Conservation (phyloP, 371 early-diverging fungal species). For the Syncephalis fuscata region DNA sequence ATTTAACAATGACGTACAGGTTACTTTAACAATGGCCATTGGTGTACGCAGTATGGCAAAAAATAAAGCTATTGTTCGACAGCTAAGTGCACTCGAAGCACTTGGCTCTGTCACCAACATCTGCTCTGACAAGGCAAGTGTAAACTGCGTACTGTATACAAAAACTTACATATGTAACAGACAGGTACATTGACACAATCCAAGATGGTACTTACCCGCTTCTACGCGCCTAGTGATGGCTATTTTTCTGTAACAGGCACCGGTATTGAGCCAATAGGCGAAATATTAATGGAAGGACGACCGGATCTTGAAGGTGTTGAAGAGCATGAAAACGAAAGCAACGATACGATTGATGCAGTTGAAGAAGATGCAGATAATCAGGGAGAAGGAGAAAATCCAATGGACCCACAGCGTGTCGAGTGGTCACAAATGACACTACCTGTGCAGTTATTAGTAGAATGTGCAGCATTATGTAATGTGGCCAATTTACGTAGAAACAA, state of each 20-base stretch:
- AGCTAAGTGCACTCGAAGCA: slow-evolving; percentile 75
- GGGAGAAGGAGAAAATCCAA: slow-evolving; percentile 6
- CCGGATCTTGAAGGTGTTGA: slow-evolving; percentile 1
- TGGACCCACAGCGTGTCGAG: no score
- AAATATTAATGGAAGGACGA: slow-evolving; percentile 15
- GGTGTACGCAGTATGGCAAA: slow-evolving; percentile 81
- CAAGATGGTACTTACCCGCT: slow-evolving; percentile 56
- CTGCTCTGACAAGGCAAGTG: slow-evolving; percentile 73
- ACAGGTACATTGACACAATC: slow-evolving; percentile 35
- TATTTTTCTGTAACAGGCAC: slow-evolving; percentile 36
- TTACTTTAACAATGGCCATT: slow-evolving; percentile 76
- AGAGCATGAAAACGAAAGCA: background rate
- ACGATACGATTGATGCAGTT: slow-evolving; percentile 16
- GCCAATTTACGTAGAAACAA: slow-evolving; percentile 39
- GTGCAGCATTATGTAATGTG: slow-evolving; percentile 58
- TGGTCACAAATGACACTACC: background rate
- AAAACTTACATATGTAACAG: slow-evolving; percentile 10
- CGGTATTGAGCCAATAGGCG: slow-evolving; percentile 47
- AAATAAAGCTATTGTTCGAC: slow-evolving; percentile 72
- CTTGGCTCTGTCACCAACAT: slow-evolving; percentile 83
- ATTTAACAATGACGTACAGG: slow-evolving; percentile 9
- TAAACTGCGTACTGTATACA: slow-evolving; percentile 18
- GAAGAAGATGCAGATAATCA: slow-evolving; percentile 33
- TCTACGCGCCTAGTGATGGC: slow-evolving; percentile 48
- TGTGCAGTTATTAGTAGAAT: slow-evolving; percentile 3